Evolutionary conservation across 805 yeast genomes (phyloP).

Genomic region (Suhomyces emberorum): DNA sequence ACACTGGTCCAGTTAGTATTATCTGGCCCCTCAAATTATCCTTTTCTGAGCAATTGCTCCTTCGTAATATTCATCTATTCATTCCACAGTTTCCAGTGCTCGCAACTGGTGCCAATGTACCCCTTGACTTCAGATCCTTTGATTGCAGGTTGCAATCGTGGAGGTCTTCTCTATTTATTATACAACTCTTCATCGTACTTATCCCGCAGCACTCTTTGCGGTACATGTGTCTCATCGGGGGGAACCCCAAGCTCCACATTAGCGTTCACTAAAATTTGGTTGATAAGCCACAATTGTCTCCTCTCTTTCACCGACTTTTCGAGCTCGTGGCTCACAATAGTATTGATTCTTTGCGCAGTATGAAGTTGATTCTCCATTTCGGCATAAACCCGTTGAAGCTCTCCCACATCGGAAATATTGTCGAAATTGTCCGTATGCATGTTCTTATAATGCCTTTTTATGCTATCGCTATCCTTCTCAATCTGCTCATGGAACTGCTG

Average conservation of each 20-base stretch:
- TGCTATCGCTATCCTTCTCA: conserved; percentile 6
- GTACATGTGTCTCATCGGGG: conserved; percentile 11
- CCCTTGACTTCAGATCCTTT: too few species aligned
- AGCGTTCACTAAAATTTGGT: conserved; percentile 43
- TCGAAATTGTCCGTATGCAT: conserved; percentile 8
- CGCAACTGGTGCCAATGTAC: too few species aligned
- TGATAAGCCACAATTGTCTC: conserved; percentile 38
- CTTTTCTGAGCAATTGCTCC: too few species aligned
- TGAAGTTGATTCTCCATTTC: conserved; percentile 29
- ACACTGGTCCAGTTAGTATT: too few species aligned
- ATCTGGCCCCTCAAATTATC: too few species aligned
- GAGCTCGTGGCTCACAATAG: conserved; percentile 31
- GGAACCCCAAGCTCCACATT: conserved; percentile 38
- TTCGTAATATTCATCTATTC: too few species aligned
- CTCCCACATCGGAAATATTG: conserved; percentile 13
- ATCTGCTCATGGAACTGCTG: conserved; percentile 7
- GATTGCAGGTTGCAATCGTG: too few species aligned
- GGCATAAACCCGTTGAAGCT: conserved; percentile 21
- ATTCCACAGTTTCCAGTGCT: too few species aligned
- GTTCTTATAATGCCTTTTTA: conserved; percentile 1
- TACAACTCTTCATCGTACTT: conserved; percentile 16
- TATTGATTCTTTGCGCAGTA: conserved; percentile 39
- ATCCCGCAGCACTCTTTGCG: conserved; percentile 14
- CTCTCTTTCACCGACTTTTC: conserved; percentile 22
- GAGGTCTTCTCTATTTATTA: conserved; percentile 1